A percentile compares a stretch with the other conserved stretches of the same genome.
These are phyloP conservation scores for Stephania japonica DNA, from an alignment of 164 flowering plant species.

Conservation along the genomic window DNA sequence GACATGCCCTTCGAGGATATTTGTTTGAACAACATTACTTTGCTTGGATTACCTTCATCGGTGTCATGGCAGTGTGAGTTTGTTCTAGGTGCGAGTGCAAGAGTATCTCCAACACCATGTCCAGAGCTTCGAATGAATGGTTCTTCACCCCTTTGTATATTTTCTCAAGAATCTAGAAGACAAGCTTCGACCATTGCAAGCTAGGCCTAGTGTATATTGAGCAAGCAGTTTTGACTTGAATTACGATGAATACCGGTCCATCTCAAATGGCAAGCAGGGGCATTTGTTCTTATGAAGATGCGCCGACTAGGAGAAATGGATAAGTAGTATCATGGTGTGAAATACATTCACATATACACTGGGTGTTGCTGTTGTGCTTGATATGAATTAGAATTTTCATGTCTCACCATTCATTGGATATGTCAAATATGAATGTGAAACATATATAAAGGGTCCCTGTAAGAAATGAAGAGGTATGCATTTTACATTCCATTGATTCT, in stretches of 20 bases:
- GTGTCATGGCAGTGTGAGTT: conserved; percentile 69
- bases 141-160: conserved; percentile 33
- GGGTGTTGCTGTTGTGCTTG: not conserved
- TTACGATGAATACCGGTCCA: not conserved
- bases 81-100: conserved; percentile 50
- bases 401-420: not conserved
- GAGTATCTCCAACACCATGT: conserved; percentile 68
- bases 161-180: conserved; percentile 4
- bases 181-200: not conserved
- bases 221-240: not conserved
- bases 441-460: not conserved
- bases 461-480: not conserved
- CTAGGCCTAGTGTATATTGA: not conserved
- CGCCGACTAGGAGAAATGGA: not conserved
- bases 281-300: not conserved
- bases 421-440: not conserved
- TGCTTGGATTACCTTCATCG: conserved; percentile 47
- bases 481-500: not conserved
- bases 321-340: not conserved
- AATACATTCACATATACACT: too few relatives aligned
- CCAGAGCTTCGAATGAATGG: conserved; percentile 44
- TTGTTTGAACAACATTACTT: conserved; percentile 60
- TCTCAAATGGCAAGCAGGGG: not conserved
- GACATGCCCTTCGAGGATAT: conserved; percentile 60
- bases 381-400: not conserved